Evolutionary conservation across 2,329 filamentous ascomycete species (phyloP).

Genomic region (Myotisia sp.): DNA sequence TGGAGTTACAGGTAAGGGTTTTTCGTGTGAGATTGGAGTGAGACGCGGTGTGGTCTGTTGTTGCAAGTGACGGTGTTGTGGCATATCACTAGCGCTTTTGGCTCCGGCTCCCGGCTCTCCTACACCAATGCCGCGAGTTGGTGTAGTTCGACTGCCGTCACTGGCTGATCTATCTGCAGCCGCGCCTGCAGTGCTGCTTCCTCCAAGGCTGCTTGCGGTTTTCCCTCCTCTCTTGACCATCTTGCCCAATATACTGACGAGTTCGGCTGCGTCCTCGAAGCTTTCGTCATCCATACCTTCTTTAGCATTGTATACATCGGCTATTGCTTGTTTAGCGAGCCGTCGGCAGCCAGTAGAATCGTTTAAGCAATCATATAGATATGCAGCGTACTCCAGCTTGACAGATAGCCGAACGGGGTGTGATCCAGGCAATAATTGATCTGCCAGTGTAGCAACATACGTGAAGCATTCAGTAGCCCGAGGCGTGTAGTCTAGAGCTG

Average conservation of each 20-base stretch:
- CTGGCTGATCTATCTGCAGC: conserved; percentile 18
- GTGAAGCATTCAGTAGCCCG: conserved; percentile 69
- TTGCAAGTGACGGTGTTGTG: conserved; percentile 8
- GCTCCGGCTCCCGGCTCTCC: too few relatives aligned
- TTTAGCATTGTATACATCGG: conserved; percentile 78
- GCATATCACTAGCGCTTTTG: conserved; percentile 6
- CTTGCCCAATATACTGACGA: conserved; percentile 71
- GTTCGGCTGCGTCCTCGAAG: conserved; percentile 78
- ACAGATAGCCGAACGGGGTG: conserved; percentile 81
- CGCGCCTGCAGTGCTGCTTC: conserved; percentile 20
- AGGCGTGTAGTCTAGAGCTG: conserved; percentile 65
- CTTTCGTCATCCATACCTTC: conserved; percentile 93
- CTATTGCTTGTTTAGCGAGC: conserved; percentile 67
- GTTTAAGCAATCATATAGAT: conserved; percentile 83
- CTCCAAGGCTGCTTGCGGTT: conserved; percentile 18
- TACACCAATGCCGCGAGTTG: conserved; percentile 11
- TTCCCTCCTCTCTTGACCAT: conserved; percentile 65
- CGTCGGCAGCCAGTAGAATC: conserved; percentile 62
- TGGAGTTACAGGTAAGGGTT: too few relatives aligned
- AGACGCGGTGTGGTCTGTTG: conserved; percentile 1
- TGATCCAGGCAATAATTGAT: conserved; percentile 64
- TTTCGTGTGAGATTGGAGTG: too few relatives aligned
- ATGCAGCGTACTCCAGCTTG: conserved; percentile 83
- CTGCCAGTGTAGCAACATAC: conserved; percentile 60
- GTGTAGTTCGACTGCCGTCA: conserved; percentile 20